phyloP scores from a whole-genome alignment of 2,329 filamentous ascomycete genomes.

The Fusarium miscanthi region DNA sequence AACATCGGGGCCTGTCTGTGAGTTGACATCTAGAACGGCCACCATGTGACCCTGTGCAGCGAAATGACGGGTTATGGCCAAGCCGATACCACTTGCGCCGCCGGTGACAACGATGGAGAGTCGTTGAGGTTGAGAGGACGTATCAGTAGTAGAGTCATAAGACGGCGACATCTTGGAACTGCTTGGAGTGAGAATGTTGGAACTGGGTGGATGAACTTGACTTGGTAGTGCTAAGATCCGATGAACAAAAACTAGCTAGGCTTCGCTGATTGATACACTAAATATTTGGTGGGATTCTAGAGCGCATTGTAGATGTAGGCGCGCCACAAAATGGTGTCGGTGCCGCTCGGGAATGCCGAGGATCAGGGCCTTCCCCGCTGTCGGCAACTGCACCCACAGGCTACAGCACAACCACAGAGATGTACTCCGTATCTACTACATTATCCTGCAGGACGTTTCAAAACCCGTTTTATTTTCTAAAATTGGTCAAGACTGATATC shows the following conservation, averaged over 20 bases:
- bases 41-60: background rate
- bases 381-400: background rate
- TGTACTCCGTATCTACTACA: too few species aligned
- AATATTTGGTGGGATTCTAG: too few species aligned
- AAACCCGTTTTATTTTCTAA: background rate
- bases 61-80: background rate
- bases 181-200: background rate
- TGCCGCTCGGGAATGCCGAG: background rate
- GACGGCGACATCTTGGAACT: background rate
- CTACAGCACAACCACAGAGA: rapidly evolving
- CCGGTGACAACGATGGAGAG: background rate
- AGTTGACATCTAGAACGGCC: background rate
- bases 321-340: background rate
- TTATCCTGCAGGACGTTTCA: rapidly evolving
- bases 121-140: rapidly evolving
- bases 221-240: too few species aligned
- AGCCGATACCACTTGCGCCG: background rate
- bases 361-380: background rate
- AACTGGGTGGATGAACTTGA: background rate
- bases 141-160: too few species aligned
- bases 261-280: too few species aligned
- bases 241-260: too few species aligned
- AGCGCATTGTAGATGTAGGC: too few species aligned
- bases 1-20: background rate
- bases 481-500: rapidly evolving